phyloP scores from a whole-genome alignment of 768 basidiomycete species.

The Polyporus arcularius region DNA sequence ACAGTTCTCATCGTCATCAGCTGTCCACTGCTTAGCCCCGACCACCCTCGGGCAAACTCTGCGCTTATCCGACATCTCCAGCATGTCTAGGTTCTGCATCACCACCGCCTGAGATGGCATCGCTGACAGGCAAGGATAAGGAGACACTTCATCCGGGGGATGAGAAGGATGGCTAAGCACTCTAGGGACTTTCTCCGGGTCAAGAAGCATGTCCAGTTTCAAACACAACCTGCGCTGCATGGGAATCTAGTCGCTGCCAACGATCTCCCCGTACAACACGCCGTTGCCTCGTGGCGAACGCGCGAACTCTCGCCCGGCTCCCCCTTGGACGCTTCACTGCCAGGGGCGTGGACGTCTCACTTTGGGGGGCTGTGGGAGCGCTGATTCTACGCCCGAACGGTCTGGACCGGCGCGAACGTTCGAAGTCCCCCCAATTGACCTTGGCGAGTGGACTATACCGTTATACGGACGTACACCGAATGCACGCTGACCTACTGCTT shows the following conservation, averaged over 20 bases:
- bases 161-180: slow-evolving; percentile 3
- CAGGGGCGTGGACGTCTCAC: slow-evolving; percentile 11
- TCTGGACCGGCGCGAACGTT: slow-evolving; percentile 16
- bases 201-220: slow-evolving; percentile 7
- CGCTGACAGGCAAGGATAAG: not conserved
- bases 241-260: slow-evolving; percentile 5
- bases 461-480: slow-evolving; percentile 15
- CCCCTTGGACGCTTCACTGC: slow-evolving; percentile 1
- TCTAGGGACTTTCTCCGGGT: slow-evolving; percentile 14
- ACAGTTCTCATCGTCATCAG: not conserved
- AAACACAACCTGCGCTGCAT: slow-evolving; percentile 1
- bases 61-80: not conserved
- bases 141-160: slow-evolving; percentile 9
- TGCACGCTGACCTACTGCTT: slow-evolving; percentile 9
- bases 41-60: not conserved
- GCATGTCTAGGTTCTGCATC: not conserved
- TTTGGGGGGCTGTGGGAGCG: not conserved
- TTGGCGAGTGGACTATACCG: slow-evolving; percentile 10
- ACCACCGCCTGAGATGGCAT: not conserved
- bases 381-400: slow-evolving; percentile 4
- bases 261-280: slow-evolving; percentile 21
- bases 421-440: slow-evolving; percentile 3
- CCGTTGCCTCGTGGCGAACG: slow-evolving; percentile 22
- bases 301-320: slow-evolving; percentile 8
- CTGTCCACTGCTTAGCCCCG: not conserved